Conservation (phyloP, 495 filamentous ascomycete genomes). For the Parmelia sp. region DNA sequence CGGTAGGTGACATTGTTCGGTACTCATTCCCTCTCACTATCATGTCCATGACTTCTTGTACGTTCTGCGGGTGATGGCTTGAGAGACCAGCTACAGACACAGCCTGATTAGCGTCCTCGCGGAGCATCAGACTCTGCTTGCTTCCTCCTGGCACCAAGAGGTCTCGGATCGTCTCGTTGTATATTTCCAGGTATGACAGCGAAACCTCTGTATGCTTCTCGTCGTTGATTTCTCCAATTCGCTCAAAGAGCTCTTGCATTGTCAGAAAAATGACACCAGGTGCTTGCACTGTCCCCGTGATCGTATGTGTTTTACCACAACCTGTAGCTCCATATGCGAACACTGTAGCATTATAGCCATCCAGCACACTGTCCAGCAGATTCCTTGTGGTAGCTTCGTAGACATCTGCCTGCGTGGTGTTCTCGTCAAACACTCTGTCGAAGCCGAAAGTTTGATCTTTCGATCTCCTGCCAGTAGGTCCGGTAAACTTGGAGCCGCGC, state of each 20-base stretch:
- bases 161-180: conserved; percentile 98
- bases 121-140: conserved; percentile 84
- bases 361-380: conserved; percentile 88
- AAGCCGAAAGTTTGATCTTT: conserved; percentile 98
- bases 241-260: conserved; percentile 97
- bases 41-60: conserved; percentile 98
- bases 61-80: conserved; percentile 80
- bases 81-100: conserved; percentile 90
- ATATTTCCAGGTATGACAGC: conserved; percentile 96
- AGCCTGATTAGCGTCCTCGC: conserved; percentile 88
- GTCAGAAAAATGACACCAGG: conserved; percentile 98
- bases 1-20: conserved; percentile 93
- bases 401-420: conserved; percentile 83
- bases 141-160: conserved; percentile 78
- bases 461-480: conserved; percentile 81
- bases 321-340: conserved; percentile 98
- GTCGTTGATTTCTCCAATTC: conserved; percentile 73
- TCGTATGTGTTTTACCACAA: conserved; percentile 97
- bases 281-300: conserved; percentile 87
- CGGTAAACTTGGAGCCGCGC: conserved; percentile 74
- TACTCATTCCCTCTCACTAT: conserved; percentile 92
- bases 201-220: conserved; percentile 88
- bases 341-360: conserved; percentile 98
- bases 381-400: conserved; percentile 89
- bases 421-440: conserved; percentile 95